Base-by-base conservation (phyloP, 306 rosid genomes). In the Fragaria nilgerrensis region DNA sequence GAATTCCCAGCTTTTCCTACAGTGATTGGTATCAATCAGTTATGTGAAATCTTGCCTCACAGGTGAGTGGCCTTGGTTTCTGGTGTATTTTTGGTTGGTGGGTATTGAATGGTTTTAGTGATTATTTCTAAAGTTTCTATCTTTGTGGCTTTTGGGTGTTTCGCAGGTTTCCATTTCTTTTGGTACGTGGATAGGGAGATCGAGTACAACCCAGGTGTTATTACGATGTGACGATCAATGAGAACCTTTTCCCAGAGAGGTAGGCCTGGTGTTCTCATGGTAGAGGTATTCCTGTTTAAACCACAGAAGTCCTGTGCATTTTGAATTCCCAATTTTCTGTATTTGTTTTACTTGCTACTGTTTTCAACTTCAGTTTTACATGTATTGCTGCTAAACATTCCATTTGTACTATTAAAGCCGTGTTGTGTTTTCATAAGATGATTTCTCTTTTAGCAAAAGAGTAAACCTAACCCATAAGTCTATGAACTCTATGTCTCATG, bases 221-320 rank as follows among this genome's bases (percentile, higher is more conserved):
- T 84, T 4, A 84, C 81, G 80, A 81, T 78, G 85, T 78, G 20
- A 91, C 98, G 12, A 93, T 93, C 56, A 93, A 93, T 84, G 98
- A 93, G 58, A 90, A 90, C 78, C 91, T 93, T 79, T 93, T 93
- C 74, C 98, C 97, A 0, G 98, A 93, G 76, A 89, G 97, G 78
- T 77, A 93, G 91, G 97, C 97, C 97, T 50, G 96, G 97, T 61
- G 97, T 93, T 82, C 97, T 93, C 52, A 93, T 90, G 97, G 79
- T 93, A 78, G 97, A 93, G 97, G 97, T 93, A 29, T 62, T 29
- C 81, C 61, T 15, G 32, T 41, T 80, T 65, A 7, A 39, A 1
- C 29, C 29, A 27, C 29, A 27, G 1, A 27, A 27, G 29, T 27
- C 29, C 29, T 27, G 29, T 67, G 49, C 72, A 41, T 68, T 32